Evolutionary conservation across 306 rosid genomes (phyloP).

Genomic region (Cicer bijugum): DNA sequence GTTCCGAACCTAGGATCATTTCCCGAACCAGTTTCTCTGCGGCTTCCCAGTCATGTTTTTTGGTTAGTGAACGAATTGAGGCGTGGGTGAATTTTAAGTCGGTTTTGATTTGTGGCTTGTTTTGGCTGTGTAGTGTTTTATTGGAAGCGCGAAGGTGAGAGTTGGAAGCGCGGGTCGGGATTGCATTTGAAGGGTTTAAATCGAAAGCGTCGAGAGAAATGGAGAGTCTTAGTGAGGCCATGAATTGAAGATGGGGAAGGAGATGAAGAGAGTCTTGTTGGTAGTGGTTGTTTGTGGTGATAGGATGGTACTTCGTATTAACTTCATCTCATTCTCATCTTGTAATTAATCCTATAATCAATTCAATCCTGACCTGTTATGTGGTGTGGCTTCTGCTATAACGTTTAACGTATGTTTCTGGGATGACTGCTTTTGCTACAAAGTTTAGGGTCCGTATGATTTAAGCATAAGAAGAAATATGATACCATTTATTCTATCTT

Average conservation of each 20-base stretch:
- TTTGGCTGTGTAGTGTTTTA: constrained; percentile 17
- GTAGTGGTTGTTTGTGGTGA: background rate
- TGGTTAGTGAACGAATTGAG: constrained; percentile 57
- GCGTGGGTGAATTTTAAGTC: constrained; percentile 44
- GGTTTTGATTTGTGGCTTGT: background rate
- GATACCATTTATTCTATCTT: too few relatives aligned
- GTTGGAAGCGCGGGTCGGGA: constrained; percentile 1
- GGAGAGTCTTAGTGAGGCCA: constrained; percentile 70
- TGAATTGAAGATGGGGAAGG: constrained; percentile 43
- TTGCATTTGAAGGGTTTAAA: constrained; percentile 12
- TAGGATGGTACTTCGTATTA: too few relatives aligned
- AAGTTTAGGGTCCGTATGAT: too few relatives aligned
- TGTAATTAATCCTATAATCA: too few relatives aligned
- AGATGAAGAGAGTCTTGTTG: background rate
- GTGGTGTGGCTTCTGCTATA: too few relatives aligned
- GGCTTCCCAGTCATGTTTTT: constrained; percentile 66
- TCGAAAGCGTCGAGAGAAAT: constrained; percentile 54
- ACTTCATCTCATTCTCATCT: too few relatives aligned
- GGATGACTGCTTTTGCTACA: too few relatives aligned
- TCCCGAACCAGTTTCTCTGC: constrained; percentile 62
- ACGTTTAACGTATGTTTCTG: too few relatives aligned
- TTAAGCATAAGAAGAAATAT: too few relatives aligned
- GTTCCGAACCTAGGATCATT: constrained; percentile 53
- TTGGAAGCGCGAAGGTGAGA: constrained; percentile 43
- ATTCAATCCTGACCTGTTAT: too few relatives aligned